Conservation (phyloP, 2,329 filamentous ascomycete species). For the Clarireedia paspali region DNA sequence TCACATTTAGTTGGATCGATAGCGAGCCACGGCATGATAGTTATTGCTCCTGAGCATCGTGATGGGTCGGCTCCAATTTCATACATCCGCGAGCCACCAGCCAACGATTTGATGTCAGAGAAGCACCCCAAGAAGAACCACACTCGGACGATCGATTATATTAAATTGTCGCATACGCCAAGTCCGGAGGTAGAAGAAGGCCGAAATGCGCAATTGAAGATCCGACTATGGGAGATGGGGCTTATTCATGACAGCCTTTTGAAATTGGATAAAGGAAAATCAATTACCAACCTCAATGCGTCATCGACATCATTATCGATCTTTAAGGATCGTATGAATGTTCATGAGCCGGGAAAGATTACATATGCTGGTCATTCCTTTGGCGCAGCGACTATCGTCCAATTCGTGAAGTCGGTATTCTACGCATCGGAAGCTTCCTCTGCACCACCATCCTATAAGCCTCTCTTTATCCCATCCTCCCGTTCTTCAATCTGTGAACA, state of each 20-base stretch:
- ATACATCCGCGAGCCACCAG: slow-evolving; percentile 56
- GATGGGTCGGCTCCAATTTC: slow-evolving; percentile 74
- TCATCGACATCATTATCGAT: slow-evolving; percentile 43
- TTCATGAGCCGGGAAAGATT: slow-evolving; percentile 64
- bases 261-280: slow-evolving; percentile 52
- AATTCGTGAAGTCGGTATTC: slow-evolving; percentile 73
- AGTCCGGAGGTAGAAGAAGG: slow-evolving; percentile 57
- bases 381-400: slow-evolving; percentile 64
- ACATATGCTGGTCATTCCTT: slow-evolving; percentile 77
- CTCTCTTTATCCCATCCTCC: slow-evolving; percentile 52
- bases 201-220: slow-evolving; percentile 64
- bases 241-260: slow-evolving; percentile 61
- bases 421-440: slow-evolving; percentile 44
- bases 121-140: slow-evolving; percentile 17
- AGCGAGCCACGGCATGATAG: slow-evolving; percentile 73
- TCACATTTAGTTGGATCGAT: slow-evolving; percentile 74
- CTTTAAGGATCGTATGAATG: slow-evolving; percentile 55
- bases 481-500: slow-evolving; percentile 53
- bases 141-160: slow-evolving; percentile 35
- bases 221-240: slow-evolving; percentile 73
- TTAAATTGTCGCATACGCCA: slow-evolving; percentile 52
- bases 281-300: slow-evolving; percentile 45
- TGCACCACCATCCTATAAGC: slow-evolving; percentile 40
- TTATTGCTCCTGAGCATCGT: slow-evolving; percentile 74
- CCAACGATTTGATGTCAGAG: slow-evolving; percentile 29